Evolutionary conservation across 1,139 yeast genomes (phyloP), one percentile per base, ranked within the genome.

Genomic region (Pichia sp.): DNA sequence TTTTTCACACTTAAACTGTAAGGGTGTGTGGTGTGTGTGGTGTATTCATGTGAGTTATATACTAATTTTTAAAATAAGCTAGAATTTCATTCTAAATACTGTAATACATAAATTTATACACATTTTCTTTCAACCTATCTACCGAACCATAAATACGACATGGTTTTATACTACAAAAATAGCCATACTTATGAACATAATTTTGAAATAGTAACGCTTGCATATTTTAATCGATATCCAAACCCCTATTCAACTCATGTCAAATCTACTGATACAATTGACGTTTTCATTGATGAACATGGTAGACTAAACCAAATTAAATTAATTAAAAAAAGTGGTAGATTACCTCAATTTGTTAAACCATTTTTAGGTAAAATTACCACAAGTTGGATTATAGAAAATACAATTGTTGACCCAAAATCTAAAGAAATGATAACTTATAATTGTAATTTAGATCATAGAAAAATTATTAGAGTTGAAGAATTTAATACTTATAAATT

Each of bases 241-340:
- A 87, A 87, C 59, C 98, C 98, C 4, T 89, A 74, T 60, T 83
- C 97, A 34, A 68, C 78, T n/a, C 97, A 92, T 66, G 97, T 92
- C 12, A 69, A 82, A 39, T 82, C 95, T 12, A 81, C 81, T 35
- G 98, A 92, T 61, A 86, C 96, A 3, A 63, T 86, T 27, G 80
- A 79, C 37, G 70, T 69, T 39, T 65, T 68, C 52, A 70, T 83
- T 28, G 90, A 84, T 53, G 59, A 62, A 0, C 65, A 76, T 16
- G 95, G 95, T 23, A 70, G 80, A 44, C 71, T 89, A 42, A 75
- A 79, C 55, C 79, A 87, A 33, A 86, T 95, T 9, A 74, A 92
- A 55, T 67, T 92, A 39, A 80, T 90, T 47, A 76, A 78, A 53
- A 92, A 92, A 60, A 70, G 78, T 2, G 97, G 97, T 6, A 71